These are phyloP conservation scores for Botrytis porri DNA, from an alignment of 2,329 filamentous ascomycete species.

Conservation along the genomic window DNA sequence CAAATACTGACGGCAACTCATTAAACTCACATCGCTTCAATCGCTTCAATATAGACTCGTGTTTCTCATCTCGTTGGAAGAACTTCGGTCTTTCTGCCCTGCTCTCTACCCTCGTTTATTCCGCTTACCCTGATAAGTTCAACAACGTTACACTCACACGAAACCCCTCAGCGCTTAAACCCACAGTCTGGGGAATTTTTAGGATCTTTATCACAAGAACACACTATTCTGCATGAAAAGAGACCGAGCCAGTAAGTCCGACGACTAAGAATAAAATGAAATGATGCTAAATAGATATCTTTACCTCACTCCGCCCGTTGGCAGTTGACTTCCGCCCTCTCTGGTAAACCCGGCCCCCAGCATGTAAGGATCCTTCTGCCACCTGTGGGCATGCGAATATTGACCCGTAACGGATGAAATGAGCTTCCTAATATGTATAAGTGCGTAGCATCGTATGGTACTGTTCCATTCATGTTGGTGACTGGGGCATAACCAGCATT, in stretches of 20 bases:
- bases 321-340: neutral
- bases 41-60: constrained; percentile 6
- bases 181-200: constrained; percentile 16
- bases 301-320: constrained; percentile 8
- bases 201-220: constrained; percentile 1
- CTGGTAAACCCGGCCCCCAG: neutral
- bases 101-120: constrained; percentile 1
- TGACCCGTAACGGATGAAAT: neutral
- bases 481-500: neutral
- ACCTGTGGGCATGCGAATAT: neutral
- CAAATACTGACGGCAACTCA: constrained; percentile 7
- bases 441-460: neutral
- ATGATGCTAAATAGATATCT: neutral
- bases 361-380: neutral
- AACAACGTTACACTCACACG: neutral
- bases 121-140: neutral
- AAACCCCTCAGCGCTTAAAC: constrained; percentile 10
- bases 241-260: neutral
- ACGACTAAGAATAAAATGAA: constrained; percentile 16
- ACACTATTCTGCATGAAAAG: neutral
- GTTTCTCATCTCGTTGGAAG: constrained; percentile 7
- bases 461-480: constrained; percentile 14
- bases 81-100: neutral
- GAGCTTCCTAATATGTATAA: constrained; percentile 15
- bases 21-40: neutral